Percentiles rank a stretch among this genome's conserved stretches.
phyloP scores from a whole-genome alignment of 2,329 filamentous ascomycete genomes.

The Fusarium duplospermum region DNA sequence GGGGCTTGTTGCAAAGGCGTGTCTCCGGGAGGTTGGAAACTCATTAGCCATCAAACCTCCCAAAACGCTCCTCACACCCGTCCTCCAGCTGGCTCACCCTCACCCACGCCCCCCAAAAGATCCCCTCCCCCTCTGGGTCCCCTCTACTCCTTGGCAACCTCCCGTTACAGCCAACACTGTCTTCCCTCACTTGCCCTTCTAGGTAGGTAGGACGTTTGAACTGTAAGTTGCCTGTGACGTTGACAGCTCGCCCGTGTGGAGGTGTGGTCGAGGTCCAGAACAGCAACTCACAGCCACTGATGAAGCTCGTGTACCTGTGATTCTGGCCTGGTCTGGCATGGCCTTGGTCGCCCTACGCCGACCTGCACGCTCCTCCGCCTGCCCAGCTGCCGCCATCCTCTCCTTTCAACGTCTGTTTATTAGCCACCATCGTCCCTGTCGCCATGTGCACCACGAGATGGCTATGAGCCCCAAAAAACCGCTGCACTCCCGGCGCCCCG shows the following conservation, averaged over 20 bases:
- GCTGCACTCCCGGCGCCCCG: slow-evolving; percentile 22
- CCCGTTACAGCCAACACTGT: slow-evolving; percentile 16
- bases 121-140: slow-evolving; percentile 24
- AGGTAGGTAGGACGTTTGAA: slow-evolving; percentile 28
- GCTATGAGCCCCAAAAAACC: slow-evolving; percentile 13
- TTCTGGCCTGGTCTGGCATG: not conserved
- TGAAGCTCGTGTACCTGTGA: not conserved
- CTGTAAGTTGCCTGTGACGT: slow-evolving; percentile 19
- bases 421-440: slow-evolving; percentile 20
- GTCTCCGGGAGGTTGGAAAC: slow-evolving; percentile 37
- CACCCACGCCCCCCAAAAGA: slow-evolving; percentile 17
- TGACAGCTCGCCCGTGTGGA: slow-evolving; percentile 15
- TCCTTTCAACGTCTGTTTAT: slow-evolving; percentile 15
- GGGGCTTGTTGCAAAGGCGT: slow-evolving; percentile 29
- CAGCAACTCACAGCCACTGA: slow-evolving; percentile 2
- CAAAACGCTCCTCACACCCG: slow-evolving; percentile 24
- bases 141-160: slow-evolving; percentile 12
- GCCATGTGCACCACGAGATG: slow-evolving; percentile 22
- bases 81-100: not conserved
- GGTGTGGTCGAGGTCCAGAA: not conserved
- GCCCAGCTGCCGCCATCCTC: slow-evolving; percentile 3
- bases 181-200: slow-evolving; percentile 10
- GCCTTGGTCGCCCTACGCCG: not conserved
- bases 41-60: slow-evolving; percentile 12
- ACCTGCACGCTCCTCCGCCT: not conserved